Conservation (phyloP, 2,329 filamentous ascomycete genomes). For the Lecanicillium sp. region DNA sequence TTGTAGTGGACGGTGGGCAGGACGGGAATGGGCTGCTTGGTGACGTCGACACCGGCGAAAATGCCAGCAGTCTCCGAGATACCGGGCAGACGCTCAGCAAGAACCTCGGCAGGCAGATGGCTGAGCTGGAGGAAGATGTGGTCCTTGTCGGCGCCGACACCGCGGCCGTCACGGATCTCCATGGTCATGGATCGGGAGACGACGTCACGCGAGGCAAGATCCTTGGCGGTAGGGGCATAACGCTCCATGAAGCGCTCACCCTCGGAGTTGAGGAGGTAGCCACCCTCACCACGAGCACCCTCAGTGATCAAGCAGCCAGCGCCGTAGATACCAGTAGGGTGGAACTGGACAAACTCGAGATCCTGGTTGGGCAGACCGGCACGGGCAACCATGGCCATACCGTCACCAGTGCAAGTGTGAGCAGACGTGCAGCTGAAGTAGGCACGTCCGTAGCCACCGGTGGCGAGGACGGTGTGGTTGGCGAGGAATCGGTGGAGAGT, state of each 20-base stretch:
- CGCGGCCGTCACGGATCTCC: constrained; percentile 94
- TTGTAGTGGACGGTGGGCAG: constrained; percentile 98
- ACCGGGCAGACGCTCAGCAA: constrained; percentile 93
- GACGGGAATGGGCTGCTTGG: constrained; percentile 94
- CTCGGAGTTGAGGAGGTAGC: constrained; percentile 94
- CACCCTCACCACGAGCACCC: constrained; percentile 95
- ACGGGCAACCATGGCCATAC: constrained; percentile 98
- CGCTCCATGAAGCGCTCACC: constrained; percentile 99
- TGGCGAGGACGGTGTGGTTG: constrained; percentile 94
- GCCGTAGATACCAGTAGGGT: constrained; percentile 97
- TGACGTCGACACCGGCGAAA: constrained; percentile 94
- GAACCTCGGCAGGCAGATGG: constrained; percentile 84
- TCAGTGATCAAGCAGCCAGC: constrained; percentile 97
- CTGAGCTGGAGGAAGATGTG: constrained; percentile 98
- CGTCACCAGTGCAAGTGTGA: constrained; percentile 97
- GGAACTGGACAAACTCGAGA: constrained; percentile 99
- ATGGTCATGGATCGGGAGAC: constrained; percentile 97
- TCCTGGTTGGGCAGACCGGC: constrained; percentile 98
- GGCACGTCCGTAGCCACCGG: constrained; percentile 92
- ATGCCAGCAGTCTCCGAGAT: constrained; percentile 98
- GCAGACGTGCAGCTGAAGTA: constrained; percentile 99
- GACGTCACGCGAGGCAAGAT: constrained; percentile 92
- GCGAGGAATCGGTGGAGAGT: constrained; percentile 95
- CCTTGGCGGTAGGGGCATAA: constrained; percentile 95
- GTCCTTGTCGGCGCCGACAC: constrained; percentile 94